Percentiles rank a stretch among this genome's conserved stretches.
Conservation (phyloP, 768 basidiomycete species). For the Mycena capillaripes region DNA sequence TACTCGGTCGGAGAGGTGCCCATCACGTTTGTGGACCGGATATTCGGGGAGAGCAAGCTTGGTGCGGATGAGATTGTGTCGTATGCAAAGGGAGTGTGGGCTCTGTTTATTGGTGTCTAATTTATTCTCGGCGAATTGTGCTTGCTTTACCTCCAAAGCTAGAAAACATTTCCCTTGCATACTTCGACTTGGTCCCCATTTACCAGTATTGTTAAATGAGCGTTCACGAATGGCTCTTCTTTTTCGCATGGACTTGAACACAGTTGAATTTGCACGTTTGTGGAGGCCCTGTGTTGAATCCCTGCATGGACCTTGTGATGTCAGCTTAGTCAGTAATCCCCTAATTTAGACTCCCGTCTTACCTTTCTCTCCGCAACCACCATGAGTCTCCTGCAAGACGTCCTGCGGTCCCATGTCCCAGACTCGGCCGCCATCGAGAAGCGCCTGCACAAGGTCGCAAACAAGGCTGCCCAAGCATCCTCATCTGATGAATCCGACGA, state of each 20-base stretch:
- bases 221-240: too few relatives aligned
- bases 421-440: conserved; percentile 51
- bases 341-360: not conserved
- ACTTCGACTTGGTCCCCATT: too few relatives aligned
- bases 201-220: too few relatives aligned
- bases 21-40: conserved; percentile 94
- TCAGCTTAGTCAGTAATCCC: conserved; percentile 1
- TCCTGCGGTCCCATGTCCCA: conserved; percentile 68
- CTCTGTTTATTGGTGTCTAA: conserved; percentile 81
- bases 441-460: conserved; percentile 48
- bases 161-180: too few relatives aligned
- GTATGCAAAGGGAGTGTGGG: conserved; percentile 89
- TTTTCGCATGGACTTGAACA: too few relatives aligned
- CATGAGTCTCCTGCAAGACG: conserved; percentile 80
- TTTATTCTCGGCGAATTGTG: too few relatives aligned
- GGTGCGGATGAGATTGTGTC: conserved; percentile 90
- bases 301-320: too few relatives aligned
- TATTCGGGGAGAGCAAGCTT: conserved; percentile 94
- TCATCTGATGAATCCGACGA: conserved; percentile 70
- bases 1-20: conserved; percentile 93
- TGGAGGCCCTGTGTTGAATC: too few relatives aligned
- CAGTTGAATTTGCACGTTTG: too few relatives aligned
- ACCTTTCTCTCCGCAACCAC: conserved; percentile 35
- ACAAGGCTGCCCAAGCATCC: conserved; percentile 43
- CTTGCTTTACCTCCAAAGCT: too few relatives aligned